Conservation (phyloP, 345 rosid genomes). For the Isatis tinctoria region DNA sequence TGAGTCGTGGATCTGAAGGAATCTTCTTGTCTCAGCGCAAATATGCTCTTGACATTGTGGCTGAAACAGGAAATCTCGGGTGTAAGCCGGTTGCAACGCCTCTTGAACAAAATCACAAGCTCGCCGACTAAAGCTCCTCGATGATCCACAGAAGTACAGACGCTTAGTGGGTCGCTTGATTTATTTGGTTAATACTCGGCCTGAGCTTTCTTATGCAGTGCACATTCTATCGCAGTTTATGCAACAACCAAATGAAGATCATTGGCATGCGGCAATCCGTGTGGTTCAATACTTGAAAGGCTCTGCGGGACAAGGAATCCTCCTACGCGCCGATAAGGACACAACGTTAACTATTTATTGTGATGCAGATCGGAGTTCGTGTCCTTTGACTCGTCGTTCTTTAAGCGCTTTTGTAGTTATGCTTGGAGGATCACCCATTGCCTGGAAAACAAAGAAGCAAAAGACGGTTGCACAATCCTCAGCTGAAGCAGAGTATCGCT, state of each 20-base stretch:
- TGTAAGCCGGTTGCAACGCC: background rate
- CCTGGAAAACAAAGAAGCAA: no score
- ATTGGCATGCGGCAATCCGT: background rate
- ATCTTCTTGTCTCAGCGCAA: background rate
- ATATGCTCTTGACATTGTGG: background rate
- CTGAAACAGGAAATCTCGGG: background rate
- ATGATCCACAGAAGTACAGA: background rate
- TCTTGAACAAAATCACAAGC: background rate
- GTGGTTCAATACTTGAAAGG: background rate
- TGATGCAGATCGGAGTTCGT: no score
- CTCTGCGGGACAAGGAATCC: background rate
- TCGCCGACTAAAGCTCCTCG: background rate
- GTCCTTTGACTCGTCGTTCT: no score
- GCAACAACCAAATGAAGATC: background rate
- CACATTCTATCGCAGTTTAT: background rate
- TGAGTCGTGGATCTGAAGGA: background rate
- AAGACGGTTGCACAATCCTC: no score
- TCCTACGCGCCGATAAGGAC: no score
- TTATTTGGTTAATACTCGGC: background rate
- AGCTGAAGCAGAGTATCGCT: no score
- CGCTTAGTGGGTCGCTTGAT: background rate
- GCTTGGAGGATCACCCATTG: no score
- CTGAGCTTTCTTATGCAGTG: background rate
- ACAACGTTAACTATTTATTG: no score
- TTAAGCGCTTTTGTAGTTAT: no score